phyloP scores from a whole-genome alignment of 257 asterid genomes.

The Verbena officinalis region DNA sequence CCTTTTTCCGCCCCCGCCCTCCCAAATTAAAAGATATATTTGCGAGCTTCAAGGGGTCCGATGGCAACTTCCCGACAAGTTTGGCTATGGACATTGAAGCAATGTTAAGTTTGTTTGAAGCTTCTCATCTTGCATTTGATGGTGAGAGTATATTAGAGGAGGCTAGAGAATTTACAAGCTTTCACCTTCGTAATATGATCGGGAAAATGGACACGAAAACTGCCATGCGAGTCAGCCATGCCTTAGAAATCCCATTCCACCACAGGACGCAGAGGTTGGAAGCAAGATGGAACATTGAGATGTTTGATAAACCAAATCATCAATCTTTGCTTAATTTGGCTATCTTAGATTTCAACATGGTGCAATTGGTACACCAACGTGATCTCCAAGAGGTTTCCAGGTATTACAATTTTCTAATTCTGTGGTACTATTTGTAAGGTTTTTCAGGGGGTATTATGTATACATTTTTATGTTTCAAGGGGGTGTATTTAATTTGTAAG shows the following conservation, averaged over 20 bases:
- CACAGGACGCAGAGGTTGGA: slow-evolving; percentile 25
- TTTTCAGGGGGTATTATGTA: too few relatives aligned
- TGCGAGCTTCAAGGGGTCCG: slow-evolving; percentile 19
- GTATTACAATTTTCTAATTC: too few relatives aligned
- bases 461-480: too few relatives aligned
- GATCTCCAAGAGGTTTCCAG: slow-evolving; percentile 39
- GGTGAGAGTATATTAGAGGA: slow-evolving; percentile 19
- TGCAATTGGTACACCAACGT: slow-evolving; percentile 26
- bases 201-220: slow-evolving; percentile 3
- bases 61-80: slow-evolving; percentile 17
- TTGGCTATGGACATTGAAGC: slow-evolving; percentile 24
- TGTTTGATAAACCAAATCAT: background rate
- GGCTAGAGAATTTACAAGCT: slow-evolving; percentile 28
- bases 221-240: slow-evolving; percentile 9
- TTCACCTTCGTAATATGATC: slow-evolving; percentile 15
- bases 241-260: slow-evolving; percentile 28
- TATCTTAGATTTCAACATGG: slow-evolving; percentile 28
- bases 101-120: slow-evolving; percentile 35
- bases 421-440: too few relatives aligned
- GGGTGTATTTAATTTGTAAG: too few relatives aligned
- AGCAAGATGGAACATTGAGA: slow-evolving; percentile 33
- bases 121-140: slow-evolving; percentile 28
- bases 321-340: slow-evolving; percentile 22
- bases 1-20: too few relatives aligned
- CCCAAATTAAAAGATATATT: slow-evolving; percentile 28